Evolutionary conservation across 2,329 filamentous ascomycete genomes (phyloP).

Genomic region (Exophiala sideris): DNA sequence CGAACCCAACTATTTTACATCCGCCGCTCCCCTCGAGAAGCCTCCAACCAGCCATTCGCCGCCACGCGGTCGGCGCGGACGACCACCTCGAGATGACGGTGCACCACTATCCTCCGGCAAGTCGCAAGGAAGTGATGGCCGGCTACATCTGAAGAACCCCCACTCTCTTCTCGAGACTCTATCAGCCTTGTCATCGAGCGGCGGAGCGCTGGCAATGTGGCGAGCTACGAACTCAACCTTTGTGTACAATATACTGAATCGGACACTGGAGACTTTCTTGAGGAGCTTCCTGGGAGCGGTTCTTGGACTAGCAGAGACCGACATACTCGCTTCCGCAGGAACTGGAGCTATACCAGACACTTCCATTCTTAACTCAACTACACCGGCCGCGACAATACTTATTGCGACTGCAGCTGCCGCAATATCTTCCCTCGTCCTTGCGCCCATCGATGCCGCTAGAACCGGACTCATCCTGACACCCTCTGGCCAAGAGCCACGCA

Average conservation of each 20-base stretch:
- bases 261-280: slow-evolving; percentile 87
- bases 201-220: slow-evolving; percentile 90
- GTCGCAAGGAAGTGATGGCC: slow-evolving; percentile 46
- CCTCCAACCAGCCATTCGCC: slow-evolving; percentile 40
- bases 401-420: slow-evolving; percentile 66
- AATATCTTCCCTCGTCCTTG: slow-evolving; percentile 72
- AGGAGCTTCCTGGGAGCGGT: slow-evolving; percentile 86
- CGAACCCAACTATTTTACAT: slow-evolving; percentile 53
- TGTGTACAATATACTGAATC: slow-evolving; percentile 80
- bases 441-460: slow-evolving; percentile 84
- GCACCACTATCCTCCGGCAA: slow-evolving; percentile 3
- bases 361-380: slow-evolving; percentile 77
- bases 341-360: slow-evolving; percentile 31
- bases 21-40: slow-evolving; percentile 30
- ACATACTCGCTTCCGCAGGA: slow-evolving; percentile 50
- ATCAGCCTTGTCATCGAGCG: slow-evolving; percentile 81
- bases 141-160: slow-evolving; percentile 67
- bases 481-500: slow-evolving; percentile 68
- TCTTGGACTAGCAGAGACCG: slow-evolving; percentile 81
- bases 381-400: slow-evolving; percentile 74
- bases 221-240: slow-evolving; percentile 91
- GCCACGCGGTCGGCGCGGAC: slow-evolving; percentile 29
- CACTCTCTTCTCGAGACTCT: slow-evolving; percentile 85
- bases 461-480: slow-evolving; percentile 84
- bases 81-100: slow-evolving; percentile 37